Evolutionary conservation across 2,329 filamentous ascomycete genomes (phyloP).

Genomic region (Colletotrichum eremochloae): DNA sequence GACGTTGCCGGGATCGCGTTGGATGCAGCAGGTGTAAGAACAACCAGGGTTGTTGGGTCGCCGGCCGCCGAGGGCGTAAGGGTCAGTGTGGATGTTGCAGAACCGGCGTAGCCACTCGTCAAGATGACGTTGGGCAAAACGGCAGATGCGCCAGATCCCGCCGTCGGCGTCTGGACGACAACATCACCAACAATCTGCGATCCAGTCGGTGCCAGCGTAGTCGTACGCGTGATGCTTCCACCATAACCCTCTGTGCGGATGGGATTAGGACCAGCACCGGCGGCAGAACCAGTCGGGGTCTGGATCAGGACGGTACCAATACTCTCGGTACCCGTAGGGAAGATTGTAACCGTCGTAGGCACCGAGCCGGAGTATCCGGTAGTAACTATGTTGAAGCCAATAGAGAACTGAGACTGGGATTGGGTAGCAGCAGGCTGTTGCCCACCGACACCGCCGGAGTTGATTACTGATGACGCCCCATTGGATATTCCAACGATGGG

Average conservation of each 20-base stretch:
- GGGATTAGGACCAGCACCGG: not conserved
- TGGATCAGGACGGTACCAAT: slow-evolving; percentile 17
- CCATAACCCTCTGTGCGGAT: not conserved
- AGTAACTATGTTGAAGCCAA: not conserved
- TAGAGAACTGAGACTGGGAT: not conserved
- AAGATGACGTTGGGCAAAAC: slow-evolving; percentile 20
- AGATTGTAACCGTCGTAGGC: not conserved
- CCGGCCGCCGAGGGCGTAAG: slow-evolving; percentile 20
- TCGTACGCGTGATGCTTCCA: not conserved
- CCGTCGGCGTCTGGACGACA: slow-evolving; percentile 7
- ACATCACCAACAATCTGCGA: not conserved
- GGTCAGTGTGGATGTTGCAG: slow-evolving; percentile 30
- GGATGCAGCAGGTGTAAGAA: slow-evolving; percentile 20
- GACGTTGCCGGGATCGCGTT: not conserved
- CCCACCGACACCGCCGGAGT: too few species aligned
- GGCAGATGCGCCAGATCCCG: not conserved
- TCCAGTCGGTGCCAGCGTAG: not conserved
- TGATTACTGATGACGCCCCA: too few species aligned
- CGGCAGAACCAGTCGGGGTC: slow-evolving; percentile 18
- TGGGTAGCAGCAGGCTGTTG: not conserved
- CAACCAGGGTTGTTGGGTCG: slow-evolving; percentile 32
- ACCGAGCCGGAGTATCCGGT: not conserved
- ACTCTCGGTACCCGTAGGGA: not conserved
- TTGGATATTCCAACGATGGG: too few species aligned
- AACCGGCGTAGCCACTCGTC: slow-evolving; percentile 27